These are phyloP conservation scores for Takashimella koratensis DNA, from an alignment of 1,284 basidiomycete genomes.

Conservation along the genomic window DNA sequence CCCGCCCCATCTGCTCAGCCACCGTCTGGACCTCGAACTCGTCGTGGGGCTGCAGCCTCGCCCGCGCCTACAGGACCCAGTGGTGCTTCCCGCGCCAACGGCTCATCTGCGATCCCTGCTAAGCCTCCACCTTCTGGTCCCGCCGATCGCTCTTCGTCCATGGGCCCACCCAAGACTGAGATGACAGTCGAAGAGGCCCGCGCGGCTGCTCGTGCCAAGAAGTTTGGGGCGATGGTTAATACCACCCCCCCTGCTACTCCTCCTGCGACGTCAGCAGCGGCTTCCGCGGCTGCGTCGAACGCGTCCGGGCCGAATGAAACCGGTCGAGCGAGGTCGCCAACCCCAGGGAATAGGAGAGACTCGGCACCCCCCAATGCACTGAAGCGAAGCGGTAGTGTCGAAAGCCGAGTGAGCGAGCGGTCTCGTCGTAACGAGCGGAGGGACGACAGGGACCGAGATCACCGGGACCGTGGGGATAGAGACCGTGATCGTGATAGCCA, in stretches of 20 bases:
- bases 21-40: constrained; percentile 12
- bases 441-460: constrained; percentile 16
- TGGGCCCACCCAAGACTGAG: constrained; percentile 28
- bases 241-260: constrained; percentile 12
- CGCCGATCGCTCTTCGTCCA: constrained; percentile 9
- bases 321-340: neutral
- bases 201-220: constrained; percentile 32
- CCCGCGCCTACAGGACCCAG: neutral
- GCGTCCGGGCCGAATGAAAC: constrained; percentile 6
- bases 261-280: constrained; percentile 1
- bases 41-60: neutral
- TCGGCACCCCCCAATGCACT: constrained; percentile 7
- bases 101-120: constrained; percentile 11
- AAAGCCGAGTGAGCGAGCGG: constrained; percentile 34
- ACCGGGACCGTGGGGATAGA: constrained; percentile 7
- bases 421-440: constrained; percentile 15
- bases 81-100: constrained; percentile 12
- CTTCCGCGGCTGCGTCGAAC: neutral
- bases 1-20: constrained; percentile 4
- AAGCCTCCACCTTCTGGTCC: constrained; percentile 3
- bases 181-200: constrained; percentile 33
- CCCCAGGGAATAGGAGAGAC: constrained; percentile 5
- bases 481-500: neutral
- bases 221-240: constrained; percentile 28
- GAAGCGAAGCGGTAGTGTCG: constrained; percentile 34